A percentile compares a stretch with the other conserved stretches of the same genome.
Evolutionary conservation across 2,329 filamentous ascomycete species (phyloP).

Genomic region (Stromatinia cepivora): DNA sequence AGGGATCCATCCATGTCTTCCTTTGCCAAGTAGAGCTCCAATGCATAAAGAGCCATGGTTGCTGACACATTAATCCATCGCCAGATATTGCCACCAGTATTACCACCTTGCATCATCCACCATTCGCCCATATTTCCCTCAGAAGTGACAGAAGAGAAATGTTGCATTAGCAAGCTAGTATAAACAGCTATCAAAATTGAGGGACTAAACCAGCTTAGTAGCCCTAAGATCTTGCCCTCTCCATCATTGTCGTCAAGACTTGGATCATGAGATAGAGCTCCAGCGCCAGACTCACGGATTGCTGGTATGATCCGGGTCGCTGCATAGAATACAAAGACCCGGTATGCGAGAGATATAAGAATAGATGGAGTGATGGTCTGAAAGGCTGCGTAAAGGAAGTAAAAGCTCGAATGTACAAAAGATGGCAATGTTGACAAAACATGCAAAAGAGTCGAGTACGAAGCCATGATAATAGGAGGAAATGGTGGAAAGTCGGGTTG

Average conservation of each 20-base stretch:
- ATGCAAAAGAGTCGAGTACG: conserved; percentile 87
- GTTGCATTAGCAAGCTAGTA: conserved; percentile 91
- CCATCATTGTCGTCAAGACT: conserved; percentile 82
- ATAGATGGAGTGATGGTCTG: conserved; percentile 95
- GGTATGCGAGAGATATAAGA: conserved; percentile 91
- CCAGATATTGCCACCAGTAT: conserved; percentile 82
- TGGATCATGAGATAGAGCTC: conserved; percentile 80
- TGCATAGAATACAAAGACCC: conserved; percentile 92
- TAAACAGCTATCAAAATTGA: conserved; percentile 95
- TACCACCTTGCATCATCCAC: conserved; percentile 84
- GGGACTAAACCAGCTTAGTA: conserved; percentile 91
- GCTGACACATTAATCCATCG: conserved; percentile 89
- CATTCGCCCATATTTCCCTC: conserved; percentile 67
- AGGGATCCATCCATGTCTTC: conserved; percentile 74
- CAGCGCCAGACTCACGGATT: conserved; percentile 81
- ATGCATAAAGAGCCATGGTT: conserved; percentile 85
- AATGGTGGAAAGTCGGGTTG: conserved; percentile 95
- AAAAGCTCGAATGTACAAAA: conserved; percentile 79
- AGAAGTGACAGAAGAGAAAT: conserved; percentile 75
- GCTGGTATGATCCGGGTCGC: conserved; percentile 95
- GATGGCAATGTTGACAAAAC: conserved; percentile 79
- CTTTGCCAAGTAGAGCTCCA: conserved; percentile 85
- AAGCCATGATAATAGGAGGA: conserved; percentile 97
- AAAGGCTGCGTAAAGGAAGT: conserved; percentile 85
- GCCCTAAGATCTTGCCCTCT: conserved; percentile 74